These are phyloP conservation scores for Apiotrichum akiyoshidainum DNA, from an alignment of 1,284 basidiomycete species.

Conservation along the genomic window DNA sequence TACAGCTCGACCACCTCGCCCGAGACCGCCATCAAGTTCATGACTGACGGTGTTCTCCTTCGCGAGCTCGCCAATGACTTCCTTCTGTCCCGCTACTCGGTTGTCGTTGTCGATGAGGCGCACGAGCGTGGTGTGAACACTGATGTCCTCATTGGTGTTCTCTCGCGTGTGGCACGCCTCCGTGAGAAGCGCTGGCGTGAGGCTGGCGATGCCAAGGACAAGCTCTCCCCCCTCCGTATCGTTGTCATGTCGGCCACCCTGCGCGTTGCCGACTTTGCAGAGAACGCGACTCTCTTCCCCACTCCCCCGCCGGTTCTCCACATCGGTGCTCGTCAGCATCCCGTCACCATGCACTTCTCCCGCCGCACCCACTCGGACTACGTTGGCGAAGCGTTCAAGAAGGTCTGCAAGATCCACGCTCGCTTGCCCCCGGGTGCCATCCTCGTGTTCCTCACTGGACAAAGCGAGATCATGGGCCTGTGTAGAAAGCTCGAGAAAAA, in stretches of 20 bases:
- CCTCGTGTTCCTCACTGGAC: constrained; percentile 72
- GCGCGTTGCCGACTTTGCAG: constrained; percentile 86
- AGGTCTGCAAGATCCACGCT: constrained; percentile 75
- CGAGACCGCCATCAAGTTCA: constrained; percentile 93
- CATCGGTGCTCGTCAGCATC: constrained; percentile 86
- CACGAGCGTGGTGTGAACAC: constrained; percentile 98
- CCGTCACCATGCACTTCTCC: constrained; percentile 92
- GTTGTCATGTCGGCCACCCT: constrained; percentile 99
- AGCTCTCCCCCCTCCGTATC: constrained; percentile 83
- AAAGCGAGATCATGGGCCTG: constrained; percentile 67
- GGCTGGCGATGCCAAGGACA: constrained; percentile 59
- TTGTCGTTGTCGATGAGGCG: constrained; percentile 95
- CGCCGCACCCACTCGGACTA: constrained; percentile 83
- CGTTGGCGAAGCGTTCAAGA: constrained; percentile 83
- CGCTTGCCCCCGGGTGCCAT: constrained; percentile 68
- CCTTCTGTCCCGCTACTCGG: constrained; percentile 82
- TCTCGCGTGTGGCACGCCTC: constrained; percentile 85
- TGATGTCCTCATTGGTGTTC: constrained; percentile 91
- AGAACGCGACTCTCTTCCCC: constrained; percentile 78
- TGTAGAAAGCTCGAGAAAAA: constrained; percentile 70
- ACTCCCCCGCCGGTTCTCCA: constrained; percentile 84
- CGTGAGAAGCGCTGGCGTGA: constrained; percentile 84
- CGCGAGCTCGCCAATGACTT: constrained; percentile 92
- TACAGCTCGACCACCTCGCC: constrained; percentile 91
- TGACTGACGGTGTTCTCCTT: constrained; percentile 97